Conservation (phyloP, 345 rosid genomes). For the Sonneratia alba region DNA sequence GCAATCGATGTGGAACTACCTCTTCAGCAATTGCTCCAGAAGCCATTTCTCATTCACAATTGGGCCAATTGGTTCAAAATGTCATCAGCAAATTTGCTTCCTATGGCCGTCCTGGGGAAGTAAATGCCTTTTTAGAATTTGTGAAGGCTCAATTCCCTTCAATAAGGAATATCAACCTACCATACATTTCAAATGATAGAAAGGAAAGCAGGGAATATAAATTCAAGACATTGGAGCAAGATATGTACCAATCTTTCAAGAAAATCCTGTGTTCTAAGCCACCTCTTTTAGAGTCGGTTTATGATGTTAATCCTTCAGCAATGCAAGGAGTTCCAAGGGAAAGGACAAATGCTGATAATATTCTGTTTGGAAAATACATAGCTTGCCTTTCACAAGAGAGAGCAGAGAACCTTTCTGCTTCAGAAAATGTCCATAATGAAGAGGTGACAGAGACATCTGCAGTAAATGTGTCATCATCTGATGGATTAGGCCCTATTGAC, state of each 20-base stretch:
- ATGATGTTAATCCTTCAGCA: slow-evolving; percentile 18
- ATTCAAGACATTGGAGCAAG: slow-evolving; percentile 54
- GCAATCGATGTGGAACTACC: slow-evolving; percentile 23
- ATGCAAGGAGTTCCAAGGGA: slow-evolving; percentile 24
- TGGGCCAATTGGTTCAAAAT: slow-evolving; percentile 36
- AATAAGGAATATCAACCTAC: slow-evolving; percentile 30
- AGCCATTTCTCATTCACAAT: slow-evolving; percentile 30
- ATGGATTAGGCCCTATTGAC: slow-evolving; percentile 64
- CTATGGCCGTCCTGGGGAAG: slow-evolving; percentile 34
- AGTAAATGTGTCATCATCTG: slow-evolving; percentile 26
- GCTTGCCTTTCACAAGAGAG: slow-evolving; percentile 40
- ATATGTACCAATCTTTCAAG: slow-evolving; percentile 37
- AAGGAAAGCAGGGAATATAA: slow-evolving; percentile 25
- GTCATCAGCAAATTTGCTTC: slow-evolving; percentile 30
- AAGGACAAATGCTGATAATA: slow-evolving; percentile 30
- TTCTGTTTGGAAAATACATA: slow-evolving; percentile 36
- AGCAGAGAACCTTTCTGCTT: slow-evolving; percentile 27
- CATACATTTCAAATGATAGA: slow-evolving; percentile 28
- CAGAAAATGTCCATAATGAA: slow-evolving; percentile 27
- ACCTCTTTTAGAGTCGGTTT: slow-evolving; percentile 16
- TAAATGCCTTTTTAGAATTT: slow-evolving; percentile 43
- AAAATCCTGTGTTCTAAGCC: slow-evolving; percentile 26
- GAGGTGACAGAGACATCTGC: slow-evolving; percentile 21
- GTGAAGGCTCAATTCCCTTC: slow-evolving; percentile 41
- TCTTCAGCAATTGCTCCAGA: slow-evolving; percentile 25